These are phyloP conservation scores for Amaranthus tricolor DNA, from an alignment of 179 eudicot species.

Conservation along the genomic window DNA sequence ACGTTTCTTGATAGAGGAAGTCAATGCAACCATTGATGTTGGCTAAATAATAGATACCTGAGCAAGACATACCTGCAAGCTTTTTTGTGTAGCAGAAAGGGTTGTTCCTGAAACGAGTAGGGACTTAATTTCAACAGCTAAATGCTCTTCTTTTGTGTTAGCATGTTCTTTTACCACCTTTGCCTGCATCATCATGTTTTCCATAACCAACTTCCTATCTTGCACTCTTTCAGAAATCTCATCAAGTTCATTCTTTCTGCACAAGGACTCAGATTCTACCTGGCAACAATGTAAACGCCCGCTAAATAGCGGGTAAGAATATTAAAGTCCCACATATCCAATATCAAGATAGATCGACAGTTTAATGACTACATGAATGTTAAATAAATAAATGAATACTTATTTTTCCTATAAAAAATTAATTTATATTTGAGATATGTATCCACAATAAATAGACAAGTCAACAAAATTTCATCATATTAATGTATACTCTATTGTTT, in stretches of 20 bases:
- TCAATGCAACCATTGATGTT: not conserved
- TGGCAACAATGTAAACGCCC: constrained; percentile 41
- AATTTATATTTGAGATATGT: no score
- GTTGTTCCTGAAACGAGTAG: constrained; percentile 72
- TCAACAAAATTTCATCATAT: no score
- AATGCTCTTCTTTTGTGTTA: constrained; percentile 73
- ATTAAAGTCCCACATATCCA: constrained; percentile 21
- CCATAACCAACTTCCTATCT: constrained; percentile 60
- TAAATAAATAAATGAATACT: no score
- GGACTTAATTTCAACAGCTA: constrained; percentile 65
- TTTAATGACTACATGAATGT: not conserved
- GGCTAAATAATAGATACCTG: not conserved
- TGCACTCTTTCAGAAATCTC: constrained; percentile 82
- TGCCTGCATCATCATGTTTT: constrained; percentile 69
- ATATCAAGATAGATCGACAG: not conserved
- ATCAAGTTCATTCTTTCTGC: constrained; percentile 70
- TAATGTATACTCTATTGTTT: no score
- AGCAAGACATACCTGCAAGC: constrained; percentile 51
- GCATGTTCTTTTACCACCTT: constrained; percentile 71
- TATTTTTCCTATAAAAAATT: no score
- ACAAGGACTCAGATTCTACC: constrained; percentile 70
- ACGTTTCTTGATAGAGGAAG: no score
- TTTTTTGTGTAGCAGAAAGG: constrained; percentile 65
- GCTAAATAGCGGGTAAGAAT: constrained; percentile 28
- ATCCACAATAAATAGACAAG: no score